Conservation (phyloP, 176 grass and related monocot species). For the Musa troglodytarum region DNA sequence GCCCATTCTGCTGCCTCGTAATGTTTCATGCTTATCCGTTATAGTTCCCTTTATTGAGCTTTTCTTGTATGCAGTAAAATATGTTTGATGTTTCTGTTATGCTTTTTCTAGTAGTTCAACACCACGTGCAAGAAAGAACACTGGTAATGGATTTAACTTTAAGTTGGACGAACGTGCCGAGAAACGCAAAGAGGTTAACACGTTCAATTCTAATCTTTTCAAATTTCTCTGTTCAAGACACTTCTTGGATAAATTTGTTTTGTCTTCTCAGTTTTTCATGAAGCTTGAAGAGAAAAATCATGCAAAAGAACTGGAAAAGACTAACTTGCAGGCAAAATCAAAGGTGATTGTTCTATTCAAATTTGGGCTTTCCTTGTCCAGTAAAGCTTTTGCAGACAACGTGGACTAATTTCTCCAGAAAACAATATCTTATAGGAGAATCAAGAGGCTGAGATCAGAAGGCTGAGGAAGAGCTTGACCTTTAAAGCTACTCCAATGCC, state of each 20-base stretch:
- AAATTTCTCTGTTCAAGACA: neutral
- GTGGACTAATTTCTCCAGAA: neutral
- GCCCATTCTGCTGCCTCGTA: conserved; percentile 71
- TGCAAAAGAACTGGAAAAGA: conserved; percentile 83
- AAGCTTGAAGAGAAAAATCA: conserved; percentile 88
- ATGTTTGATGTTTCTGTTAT: conserved; percentile 10
- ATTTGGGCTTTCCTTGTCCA: conserved; percentile 19
- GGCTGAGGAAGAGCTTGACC: conserved; percentile 83
- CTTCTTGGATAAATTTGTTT: conserved; percentile 1
- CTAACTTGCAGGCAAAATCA: conserved; percentile 84
- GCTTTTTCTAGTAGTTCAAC: conserved; percentile 46
- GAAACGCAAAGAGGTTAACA: conserved; percentile 79
- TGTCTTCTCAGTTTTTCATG: conserved; percentile 62
- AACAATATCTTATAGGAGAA: conserved; percentile 49
- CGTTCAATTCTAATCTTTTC: neutral
- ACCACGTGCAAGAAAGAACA: conserved; percentile 39
- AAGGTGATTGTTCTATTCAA: conserved; percentile 31
- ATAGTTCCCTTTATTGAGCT: neutral
- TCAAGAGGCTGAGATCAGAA: conserved; percentile 93
- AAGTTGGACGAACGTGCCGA: conserved; percentile 83
- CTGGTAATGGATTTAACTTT: conserved; percentile 62
- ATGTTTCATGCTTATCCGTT: conserved; percentile 16
- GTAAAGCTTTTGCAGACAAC: neutral
- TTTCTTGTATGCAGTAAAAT: conserved; percentile 20
- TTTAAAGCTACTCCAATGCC: conserved; percentile 97